Percentiles rank a stretch among this genome's conserved stretches.
These are phyloP conservation scores for Peniophora sp. DNA, from an alignment of 1,284 basidiomycete genomes.

Conservation along the genomic window DNA sequence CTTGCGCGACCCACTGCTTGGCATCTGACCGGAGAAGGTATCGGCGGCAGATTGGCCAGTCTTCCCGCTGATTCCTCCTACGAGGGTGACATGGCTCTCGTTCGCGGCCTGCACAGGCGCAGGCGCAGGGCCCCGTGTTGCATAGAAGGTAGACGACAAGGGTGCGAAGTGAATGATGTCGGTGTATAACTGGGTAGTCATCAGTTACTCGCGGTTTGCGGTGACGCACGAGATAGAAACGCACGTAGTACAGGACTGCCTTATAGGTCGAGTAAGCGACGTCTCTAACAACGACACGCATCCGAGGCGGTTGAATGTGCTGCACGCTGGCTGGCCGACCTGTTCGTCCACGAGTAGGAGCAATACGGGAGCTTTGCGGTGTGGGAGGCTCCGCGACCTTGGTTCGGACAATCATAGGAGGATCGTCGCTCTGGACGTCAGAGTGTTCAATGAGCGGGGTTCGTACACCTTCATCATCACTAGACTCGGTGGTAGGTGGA, in stretches of 20 bases:
- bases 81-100: conserved; percentile 27
- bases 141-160: conserved; percentile 59
- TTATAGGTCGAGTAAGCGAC: conserved; percentile 79
- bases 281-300: conserved; percentile 64
- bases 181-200: conserved; percentile 62
- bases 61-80: conserved; percentile 9
- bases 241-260: conserved; percentile 78
- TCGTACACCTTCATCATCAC: background rate
- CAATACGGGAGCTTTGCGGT: conserved; percentile 8
- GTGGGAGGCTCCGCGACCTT: conserved; percentile 27
- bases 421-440: conserved; percentile 8
- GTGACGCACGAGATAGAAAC: conserved; percentile 14
- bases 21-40: conserved; percentile 6
- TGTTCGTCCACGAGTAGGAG: background rate
- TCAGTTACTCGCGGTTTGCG: background rate
- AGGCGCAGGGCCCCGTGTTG: conserved; percentile 22
- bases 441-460: conserved; percentile 1
- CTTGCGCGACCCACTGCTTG: conserved; percentile 35
- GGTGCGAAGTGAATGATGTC: conserved; percentile 82
- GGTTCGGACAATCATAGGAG: conserved; percentile 20
- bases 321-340: background rate
- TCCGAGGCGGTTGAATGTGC: conserved; percentile 35
- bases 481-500: background rate
- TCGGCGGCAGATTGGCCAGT: conserved; percentile 13
- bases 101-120: conserved; percentile 21